Percentiles rank a stretch among this genome's conserved stretches.
These are phyloP conservation scores for Platanus orientalis DNA, from an alignment of 164 flowering plant genomes.

Conservation along the genomic window DNA sequence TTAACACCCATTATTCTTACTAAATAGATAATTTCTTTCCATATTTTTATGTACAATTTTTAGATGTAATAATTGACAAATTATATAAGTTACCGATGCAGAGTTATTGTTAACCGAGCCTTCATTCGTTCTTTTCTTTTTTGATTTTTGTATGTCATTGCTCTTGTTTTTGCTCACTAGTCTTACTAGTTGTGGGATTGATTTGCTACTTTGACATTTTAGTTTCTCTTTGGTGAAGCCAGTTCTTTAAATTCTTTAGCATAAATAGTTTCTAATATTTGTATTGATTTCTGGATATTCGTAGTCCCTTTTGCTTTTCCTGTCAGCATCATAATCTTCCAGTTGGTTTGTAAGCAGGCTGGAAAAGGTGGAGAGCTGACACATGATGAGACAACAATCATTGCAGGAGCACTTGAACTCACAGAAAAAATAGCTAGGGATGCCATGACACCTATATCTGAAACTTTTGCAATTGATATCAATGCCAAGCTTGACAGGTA, in stretches of 20 bases:
- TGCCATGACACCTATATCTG: constrained; percentile 95
- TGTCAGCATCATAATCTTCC: background rate
- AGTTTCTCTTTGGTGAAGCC: background rate
- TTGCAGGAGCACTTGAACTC: constrained; percentile 95
- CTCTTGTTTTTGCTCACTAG: background rate
- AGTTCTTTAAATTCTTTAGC: background rate
- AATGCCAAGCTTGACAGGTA: constrained; percentile 60
- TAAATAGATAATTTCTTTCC: background rate
- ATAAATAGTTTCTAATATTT: background rate
- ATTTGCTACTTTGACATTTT: background rate
- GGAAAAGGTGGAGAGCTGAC: constrained; percentile 99
- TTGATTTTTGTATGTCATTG: background rate
- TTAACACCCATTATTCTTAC: background rate
- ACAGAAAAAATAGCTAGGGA: constrained; percentile 78
- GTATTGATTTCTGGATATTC: background rate
- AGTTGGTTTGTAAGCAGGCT: constrained; percentile 46
- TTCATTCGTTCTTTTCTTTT: no score
- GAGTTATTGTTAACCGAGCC: no score
- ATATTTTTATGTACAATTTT: no score
- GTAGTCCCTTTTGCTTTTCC: background rate
- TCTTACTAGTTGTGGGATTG: background rate
- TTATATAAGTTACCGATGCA: background rate
- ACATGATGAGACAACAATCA: constrained; percentile 95
- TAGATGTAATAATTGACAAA: no score
- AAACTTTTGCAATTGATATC: constrained; percentile 80